Evolutionary conservation across 2,329 filamentous ascomycete species (phyloP), one percentile per base, ranked within the genome.

Genomic region (Dendrostoma leiphaemia): DNA sequence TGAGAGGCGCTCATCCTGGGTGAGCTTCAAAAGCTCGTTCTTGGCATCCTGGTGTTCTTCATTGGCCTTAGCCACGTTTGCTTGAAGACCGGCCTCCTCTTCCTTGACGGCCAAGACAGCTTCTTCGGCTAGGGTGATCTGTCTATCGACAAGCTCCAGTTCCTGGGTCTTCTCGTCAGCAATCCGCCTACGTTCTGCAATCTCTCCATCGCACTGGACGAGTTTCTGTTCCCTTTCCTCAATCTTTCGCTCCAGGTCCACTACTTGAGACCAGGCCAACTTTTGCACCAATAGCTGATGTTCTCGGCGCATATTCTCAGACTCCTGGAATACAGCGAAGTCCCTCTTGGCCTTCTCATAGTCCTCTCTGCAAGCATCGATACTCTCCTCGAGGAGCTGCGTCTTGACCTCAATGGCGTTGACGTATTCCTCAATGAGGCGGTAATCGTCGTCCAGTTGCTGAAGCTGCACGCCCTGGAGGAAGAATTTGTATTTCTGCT

Each of bases 401-500:
- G 90, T 72, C 61, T 88, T 89, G 29, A 75, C 76, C 52, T 86
- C 80, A 55, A 86, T 90, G 31, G 82, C 82, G 60, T 96, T 89
- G 19, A 94, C 77, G 3, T 83, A 87, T 60, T 96, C 88, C 57
- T 88, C 85, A 13, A 97, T 84, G 54, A 96, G 76, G 55, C 86
- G 83, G 69, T 99, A 99, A 65, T 99, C 94, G 58, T 90, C 86
- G 67, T 96, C 91, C 9, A 99, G 79, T 62, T 93, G 88, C 67
- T 97, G 91, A 1, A 99, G 81, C 64, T 97, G 92, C 0, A 96
- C 95, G 24, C 94, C 94, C 63, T 92, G 91, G 57, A 96, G 82
- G 66, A 99, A 99, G 65, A 97, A 97, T 62, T 90, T 94, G 77
- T 97, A 99, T 68, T 99, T 99, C 57, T 93, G 86, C 3, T 82